phyloP scores from a whole-genome alignment of 2,329 filamentous ascomycete species.

The Diatrype stigma region DNA sequence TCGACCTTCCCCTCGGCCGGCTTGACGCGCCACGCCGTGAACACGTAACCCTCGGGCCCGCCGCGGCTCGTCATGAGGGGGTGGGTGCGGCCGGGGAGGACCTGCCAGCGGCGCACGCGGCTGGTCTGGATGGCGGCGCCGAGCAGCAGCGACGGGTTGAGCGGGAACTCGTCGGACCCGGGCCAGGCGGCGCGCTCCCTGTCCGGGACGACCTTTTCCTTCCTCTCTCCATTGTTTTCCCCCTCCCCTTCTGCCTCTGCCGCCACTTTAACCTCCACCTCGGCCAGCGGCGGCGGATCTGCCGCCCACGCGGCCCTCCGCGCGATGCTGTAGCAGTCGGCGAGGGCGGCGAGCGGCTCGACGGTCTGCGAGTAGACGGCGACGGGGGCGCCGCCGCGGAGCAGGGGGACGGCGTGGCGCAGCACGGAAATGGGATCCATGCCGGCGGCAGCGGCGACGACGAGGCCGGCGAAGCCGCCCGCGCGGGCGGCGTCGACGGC shows the following conservation, averaged over 20 bases:
- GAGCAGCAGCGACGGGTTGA: constrained; percentile 82
- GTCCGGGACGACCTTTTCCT: too few relatives aligned
- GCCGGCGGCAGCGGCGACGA: constrained; percentile 70
- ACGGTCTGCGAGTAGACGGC: constrained; percentile 80
- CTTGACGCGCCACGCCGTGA: constrained; percentile 76
- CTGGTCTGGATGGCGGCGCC: constrained; percentile 78
- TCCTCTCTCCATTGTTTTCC: too few relatives aligned
- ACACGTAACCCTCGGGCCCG: constrained; percentile 85
- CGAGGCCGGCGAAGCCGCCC: constrained; percentile 78
- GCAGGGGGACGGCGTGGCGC: constrained; percentile 69
- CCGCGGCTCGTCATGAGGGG: constrained; percentile 88
- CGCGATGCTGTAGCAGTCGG: constrained; percentile 79
- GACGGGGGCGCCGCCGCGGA: constrained; percentile 78
- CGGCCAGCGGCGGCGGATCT: constrained; percentile 42
- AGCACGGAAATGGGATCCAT: constrained; percentile 80
- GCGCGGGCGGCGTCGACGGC: constrained; percentile 71
- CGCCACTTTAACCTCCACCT: too few relatives aligned
- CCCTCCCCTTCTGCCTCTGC: too few relatives aligned
- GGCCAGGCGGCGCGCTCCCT: too few relatives aligned
- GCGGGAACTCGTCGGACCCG: constrained; percentile 71
- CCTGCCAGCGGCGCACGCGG: constrained; percentile 78
- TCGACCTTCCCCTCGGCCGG: constrained; percentile 77
- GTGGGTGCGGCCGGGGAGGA: constrained; percentile 86
- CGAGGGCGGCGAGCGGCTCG: constrained; percentile 72
- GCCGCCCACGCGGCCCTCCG: constrained; percentile 72